Evolutionary conservation across 2,329 filamentous ascomycete genomes (phyloP), one percentile per base, ranked within the genome.

Genomic region (Fusarium pininemorale): DNA sequence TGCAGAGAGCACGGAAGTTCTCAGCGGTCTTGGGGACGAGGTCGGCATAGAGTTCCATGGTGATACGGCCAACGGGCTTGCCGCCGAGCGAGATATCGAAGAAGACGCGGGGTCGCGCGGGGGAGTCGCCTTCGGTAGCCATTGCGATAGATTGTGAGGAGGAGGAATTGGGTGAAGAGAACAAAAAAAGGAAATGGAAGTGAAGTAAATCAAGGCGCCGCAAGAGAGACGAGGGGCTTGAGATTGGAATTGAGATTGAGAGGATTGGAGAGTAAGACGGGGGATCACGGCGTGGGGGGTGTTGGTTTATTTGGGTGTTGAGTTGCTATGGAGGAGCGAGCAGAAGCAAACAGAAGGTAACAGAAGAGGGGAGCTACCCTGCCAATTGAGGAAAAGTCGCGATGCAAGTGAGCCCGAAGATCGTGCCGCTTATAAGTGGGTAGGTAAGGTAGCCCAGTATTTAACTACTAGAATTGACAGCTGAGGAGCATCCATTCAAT

Each of bases 1-100:
- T 98, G 87, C 95, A 98, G 71, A 98, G 91, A 62, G 92, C 91
- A 80, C 95, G 94, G 88, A 98, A 98, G 89, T 98, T 98, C 79
- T 98, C 95, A 74, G 93, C 94, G 10, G 96, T 98, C 87, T 97
- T 98, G 80, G 96, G 96, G 26, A 98, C 95, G 70, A 97, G 88
- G 76, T 90, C 86, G 75, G 86, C 83, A 85, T 90, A 92, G 70
- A 99, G 90, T 86, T 98, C 94, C 84, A 99, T 96, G 72, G 89
- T 91, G 82, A 99, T 87, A 75, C 96, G 92, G 70, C 95, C 95
- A 69, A 90, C 89, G 48, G 90, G 85, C 78, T 90, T 89, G 67
- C 90, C 89, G 80, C 93, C 95, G 80, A 98, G 92, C 71, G 91
- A 87, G 81, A 99, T 92, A 86, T 98, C 95, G 83, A 99, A 98